A percentile compares a stretch with the other conserved stretches of the same genome.
Evolutionary conservation across 345 rosid genomes (phyloP).

Genomic region (Lumnitzera racemosa): DNA sequence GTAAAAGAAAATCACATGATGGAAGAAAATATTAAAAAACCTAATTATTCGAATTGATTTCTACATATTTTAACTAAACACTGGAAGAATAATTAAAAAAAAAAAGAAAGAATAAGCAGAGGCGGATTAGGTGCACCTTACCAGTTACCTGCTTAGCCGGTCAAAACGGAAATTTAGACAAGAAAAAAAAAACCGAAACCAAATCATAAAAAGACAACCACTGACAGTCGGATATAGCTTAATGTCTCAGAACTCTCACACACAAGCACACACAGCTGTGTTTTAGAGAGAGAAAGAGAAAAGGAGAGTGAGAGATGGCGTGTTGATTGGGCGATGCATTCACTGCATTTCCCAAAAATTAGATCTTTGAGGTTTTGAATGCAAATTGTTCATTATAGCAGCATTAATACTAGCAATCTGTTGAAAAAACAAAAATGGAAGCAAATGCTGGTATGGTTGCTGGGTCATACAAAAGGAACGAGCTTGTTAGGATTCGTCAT

Average conservation of each 20-base stretch:
- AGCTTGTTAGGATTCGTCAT: constrained; percentile 94
- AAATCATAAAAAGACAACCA: background rate
- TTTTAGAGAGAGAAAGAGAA: constrained; percentile 2
- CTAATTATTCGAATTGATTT: too few species aligned
- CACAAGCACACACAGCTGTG: constrained; percentile 19
- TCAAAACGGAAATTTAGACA: constrained; percentile 7
- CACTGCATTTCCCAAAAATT: constrained; percentile 1
- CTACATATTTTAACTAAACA: background rate
- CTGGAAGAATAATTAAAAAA: too few species aligned
- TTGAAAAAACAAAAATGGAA: constrained; percentile 41
- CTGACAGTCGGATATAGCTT: background rate
- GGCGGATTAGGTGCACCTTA: background rate
- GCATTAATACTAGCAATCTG: too few species aligned
- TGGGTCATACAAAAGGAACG: constrained; percentile 96
- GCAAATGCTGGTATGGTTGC: constrained; percentile 96
- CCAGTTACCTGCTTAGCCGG: constrained; percentile 26
- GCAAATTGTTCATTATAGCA: too few species aligned
- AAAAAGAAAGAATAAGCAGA: background rate
- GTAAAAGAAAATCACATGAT: too few species aligned
- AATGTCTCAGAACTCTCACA: background rate
- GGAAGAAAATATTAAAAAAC: too few species aligned
- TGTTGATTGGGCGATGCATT: constrained; percentile 39
- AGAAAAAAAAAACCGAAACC: background rate
- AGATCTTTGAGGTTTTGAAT: too few species aligned
- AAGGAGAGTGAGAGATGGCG: constrained; percentile 36